Evolutionary conservation across 441 rosid genomes (phyloP).

Genomic region (Eutrema salsugineum): DNA sequence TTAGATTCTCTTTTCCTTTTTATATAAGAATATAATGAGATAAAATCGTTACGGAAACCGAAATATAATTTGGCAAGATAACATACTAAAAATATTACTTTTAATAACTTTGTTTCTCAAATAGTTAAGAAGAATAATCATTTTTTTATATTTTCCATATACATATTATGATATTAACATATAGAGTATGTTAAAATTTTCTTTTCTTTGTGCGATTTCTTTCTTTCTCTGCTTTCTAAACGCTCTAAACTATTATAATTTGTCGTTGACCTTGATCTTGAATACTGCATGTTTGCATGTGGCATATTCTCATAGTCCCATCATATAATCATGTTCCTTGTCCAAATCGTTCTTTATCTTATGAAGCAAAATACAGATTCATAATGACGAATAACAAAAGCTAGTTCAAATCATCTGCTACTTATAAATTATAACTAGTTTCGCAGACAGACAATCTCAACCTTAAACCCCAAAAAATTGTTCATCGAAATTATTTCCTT

Average conservation of each 20-base stretch:
- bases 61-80: neutral
- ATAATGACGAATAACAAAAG: neutral
- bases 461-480: conserved; percentile 1
- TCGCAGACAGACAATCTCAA: neutral
- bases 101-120: neutral
- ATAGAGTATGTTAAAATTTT: too few species aligned
- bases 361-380: too few species aligned
- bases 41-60: neutral
- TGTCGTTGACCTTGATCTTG: too few species aligned
- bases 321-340: too few species aligned
- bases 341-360: too few species aligned
- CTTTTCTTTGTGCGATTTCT: neutral
- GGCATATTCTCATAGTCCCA: too few species aligned
- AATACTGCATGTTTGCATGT: too few species aligned
- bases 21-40: neutral
- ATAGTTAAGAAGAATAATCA: neutral
- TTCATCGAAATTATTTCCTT: conserved; percentile 6
- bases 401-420: neutral
- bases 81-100: neutral
- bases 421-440: neutral
- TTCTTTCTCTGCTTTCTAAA: neutral
- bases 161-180: too few species aligned
- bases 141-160: neutral
- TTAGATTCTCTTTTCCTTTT: neutral
- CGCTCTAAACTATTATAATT: neutral